Percentiles rank a stretch among this genome's conserved stretches.
Conservation (phyloP, 371 early-diverging fungal species). For the Parasitella parasitica region DNA sequence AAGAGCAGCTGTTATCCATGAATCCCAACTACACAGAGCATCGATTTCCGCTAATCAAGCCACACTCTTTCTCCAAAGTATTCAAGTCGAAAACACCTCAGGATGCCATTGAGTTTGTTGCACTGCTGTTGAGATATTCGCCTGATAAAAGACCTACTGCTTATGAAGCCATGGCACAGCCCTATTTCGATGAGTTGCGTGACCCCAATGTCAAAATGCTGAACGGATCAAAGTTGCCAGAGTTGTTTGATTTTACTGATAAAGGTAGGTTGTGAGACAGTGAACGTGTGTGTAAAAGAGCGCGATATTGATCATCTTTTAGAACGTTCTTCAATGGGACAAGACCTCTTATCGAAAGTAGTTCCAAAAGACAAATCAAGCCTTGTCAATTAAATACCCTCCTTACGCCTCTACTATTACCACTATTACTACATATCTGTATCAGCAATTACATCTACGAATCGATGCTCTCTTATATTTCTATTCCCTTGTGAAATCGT, state of each 20-base stretch:
- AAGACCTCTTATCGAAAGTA: constrained; percentile 52
- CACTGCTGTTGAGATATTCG: constrained; percentile 88
- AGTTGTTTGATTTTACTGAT: constrained; percentile 83
- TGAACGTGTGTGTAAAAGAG: not conserved
- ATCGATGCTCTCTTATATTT: not conserved
- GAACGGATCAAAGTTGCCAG: constrained; percentile 77
- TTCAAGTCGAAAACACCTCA: constrained; percentile 59
- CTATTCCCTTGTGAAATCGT: not conserved
- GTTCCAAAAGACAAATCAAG: constrained; percentile 41
- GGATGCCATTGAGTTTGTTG: constrained; percentile 83
- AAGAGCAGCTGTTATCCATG: constrained; percentile 93
- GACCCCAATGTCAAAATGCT: constrained; percentile 71
- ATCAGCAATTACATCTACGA: not conserved
- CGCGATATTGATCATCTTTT: not conserved
- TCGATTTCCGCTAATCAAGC: constrained; percentile 97
- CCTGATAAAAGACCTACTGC: constrained; percentile 88
- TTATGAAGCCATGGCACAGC: constrained; percentile 86
- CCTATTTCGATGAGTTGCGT: constrained; percentile 94
- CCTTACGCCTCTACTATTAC: not conserved
- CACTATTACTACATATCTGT: too few relatives aligned
- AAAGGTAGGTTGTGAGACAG: constrained; percentile 50
- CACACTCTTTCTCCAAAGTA: constrained; percentile 87
- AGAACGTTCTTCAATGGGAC: constrained; percentile 47
- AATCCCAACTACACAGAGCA: constrained; percentile 97
- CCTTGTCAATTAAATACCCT: not conserved